phyloP scores from a whole-genome alignment of 108 stramenopile genomes.

The Cyclotella baltica region DNA sequence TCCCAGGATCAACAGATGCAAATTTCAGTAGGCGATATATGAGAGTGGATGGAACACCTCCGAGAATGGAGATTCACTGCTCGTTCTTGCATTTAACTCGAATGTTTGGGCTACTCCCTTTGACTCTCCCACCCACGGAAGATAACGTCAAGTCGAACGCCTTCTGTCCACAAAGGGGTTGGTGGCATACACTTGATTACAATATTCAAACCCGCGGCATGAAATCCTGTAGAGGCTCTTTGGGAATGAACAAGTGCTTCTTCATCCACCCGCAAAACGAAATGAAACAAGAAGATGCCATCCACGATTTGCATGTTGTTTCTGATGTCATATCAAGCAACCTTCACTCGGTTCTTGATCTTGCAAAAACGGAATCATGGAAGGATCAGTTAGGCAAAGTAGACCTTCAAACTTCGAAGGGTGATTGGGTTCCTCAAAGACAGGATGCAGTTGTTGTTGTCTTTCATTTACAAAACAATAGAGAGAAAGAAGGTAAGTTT shows the following conservation, averaged over 20 bases:
- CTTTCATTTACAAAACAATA: background rate
- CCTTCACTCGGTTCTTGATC: background rate
- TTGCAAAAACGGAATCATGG: constrained; percentile 9
- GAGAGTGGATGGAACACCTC: background rate
- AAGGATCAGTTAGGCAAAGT: constrained; percentile 6
- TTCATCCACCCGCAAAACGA: constrained; percentile 27
- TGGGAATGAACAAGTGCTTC: constrained; percentile 15
- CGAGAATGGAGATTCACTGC: constrained; percentile 13
- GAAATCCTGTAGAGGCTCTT: constrained; percentile 21
- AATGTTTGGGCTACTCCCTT: constrained; percentile 11
- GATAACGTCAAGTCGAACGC: background rate
- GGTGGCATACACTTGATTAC: constrained; percentile 28
- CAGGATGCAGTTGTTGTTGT: constrained; percentile 2
- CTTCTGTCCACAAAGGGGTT: constrained; percentile 6
- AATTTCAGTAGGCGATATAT: background rate
- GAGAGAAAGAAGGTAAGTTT: background rate
- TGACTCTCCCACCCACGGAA: background rate
- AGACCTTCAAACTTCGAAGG: background rate
- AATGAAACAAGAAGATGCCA: background rate
- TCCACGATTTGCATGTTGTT: constrained; percentile 3
- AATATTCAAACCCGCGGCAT: background rate
- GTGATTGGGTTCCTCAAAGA: constrained; percentile 13
- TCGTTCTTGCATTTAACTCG: constrained; percentile 20
- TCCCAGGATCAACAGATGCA: background rate
- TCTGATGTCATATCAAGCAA: constrained; percentile 16